Percentiles rank a stretch among this genome's conserved stretches.
Evolutionary conservation across 139 green algal species (phyloP).

Genomic region (Deuterostichococcus epilithicus): DNA sequence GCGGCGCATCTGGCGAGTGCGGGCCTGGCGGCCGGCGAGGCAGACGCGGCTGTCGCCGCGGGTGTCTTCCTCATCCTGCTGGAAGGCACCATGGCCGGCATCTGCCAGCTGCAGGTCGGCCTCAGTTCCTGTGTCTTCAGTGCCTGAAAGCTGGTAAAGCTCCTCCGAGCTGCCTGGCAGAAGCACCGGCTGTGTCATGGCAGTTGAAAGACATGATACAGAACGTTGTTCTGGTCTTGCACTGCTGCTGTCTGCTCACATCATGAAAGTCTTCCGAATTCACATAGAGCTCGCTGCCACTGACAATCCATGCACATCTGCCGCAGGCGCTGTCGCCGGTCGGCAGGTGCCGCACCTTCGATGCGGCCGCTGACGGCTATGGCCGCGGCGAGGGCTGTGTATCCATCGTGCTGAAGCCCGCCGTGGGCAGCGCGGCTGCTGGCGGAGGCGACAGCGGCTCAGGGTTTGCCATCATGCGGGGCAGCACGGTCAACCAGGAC

Average conservation of each 20-base stretch:
- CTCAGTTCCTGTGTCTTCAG: too few relatives aligned
- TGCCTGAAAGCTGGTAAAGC: too few relatives aligned
- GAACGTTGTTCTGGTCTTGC: too few relatives aligned
- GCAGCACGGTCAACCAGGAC: constrained; percentile 49
- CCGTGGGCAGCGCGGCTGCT: background rate
- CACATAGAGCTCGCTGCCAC: background rate
- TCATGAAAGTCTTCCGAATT: too few relatives aligned
- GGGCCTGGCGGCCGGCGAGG: constrained; percentile 21
- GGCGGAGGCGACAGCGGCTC: too few relatives aligned
- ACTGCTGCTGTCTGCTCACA: too few relatives aligned
- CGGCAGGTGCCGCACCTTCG: constrained; percentile 52
- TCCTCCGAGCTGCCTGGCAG: too few relatives aligned
- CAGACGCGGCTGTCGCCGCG: constrained; percentile 15
- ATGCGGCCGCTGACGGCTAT: constrained; percentile 47
- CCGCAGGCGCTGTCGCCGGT: constrained; percentile 9
- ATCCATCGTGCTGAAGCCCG: constrained; percentile 9
- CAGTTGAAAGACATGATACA: too few relatives aligned
- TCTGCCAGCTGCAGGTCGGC: constrained; percentile 21
- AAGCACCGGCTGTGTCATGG: background rate
- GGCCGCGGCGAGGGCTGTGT: constrained; percentile 40
- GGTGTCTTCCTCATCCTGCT: constrained; percentile 34
- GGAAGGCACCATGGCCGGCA: constrained; percentile 25
- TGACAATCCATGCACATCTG: background rate
- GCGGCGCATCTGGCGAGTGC: constrained; percentile 46
- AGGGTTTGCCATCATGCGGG: constrained; percentile 18